These are phyloP conservation scores for Amanita rimosa DNA, from an alignment of 768 basidiomycete genomes.

Conservation along the genomic window DNA sequence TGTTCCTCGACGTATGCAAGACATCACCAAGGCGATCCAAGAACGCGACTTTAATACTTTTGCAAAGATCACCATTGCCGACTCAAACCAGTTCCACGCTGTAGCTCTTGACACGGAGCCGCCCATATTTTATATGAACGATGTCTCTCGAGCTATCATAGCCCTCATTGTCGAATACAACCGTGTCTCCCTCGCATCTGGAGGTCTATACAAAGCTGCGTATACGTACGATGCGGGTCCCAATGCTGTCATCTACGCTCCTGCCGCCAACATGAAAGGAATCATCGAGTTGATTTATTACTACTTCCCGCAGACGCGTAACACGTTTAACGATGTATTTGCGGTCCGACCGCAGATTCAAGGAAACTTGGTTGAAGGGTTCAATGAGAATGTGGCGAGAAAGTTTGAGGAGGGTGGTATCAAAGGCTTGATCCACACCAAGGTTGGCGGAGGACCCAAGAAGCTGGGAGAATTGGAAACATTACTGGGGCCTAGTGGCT, in stretches of 20 bases:
- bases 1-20: constrained; percentile 81
- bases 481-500: constrained; percentile 55
- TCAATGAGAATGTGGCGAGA: constrained; percentile 71
- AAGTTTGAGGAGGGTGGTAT: constrained; percentile 68
- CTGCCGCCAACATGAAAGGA: constrained; percentile 62
- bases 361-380: constrained; percentile 53
- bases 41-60: constrained; percentile 79
- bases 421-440: constrained; percentile 84
- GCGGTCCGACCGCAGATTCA: constrained; percentile 34
- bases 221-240: constrained; percentile 99
- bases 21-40: constrained; percentile 72
- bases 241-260: constrained; percentile 94
- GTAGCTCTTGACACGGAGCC: constrained; percentile 94
- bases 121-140: constrained; percentile 99
- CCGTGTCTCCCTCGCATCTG: constrained; percentile 48
- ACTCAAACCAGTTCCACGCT: constrained; percentile 98
- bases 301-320: constrained; percentile 80
- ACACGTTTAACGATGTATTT: constrained; percentile 67
- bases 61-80: constrained; percentile 88
- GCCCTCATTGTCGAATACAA: constrained; percentile 88
- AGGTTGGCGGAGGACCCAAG: constrained; percentile 86
- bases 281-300: constrained; percentile 65
- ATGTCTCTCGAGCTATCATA: constrained; percentile 91
- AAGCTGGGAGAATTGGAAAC: constrained; percentile 50
- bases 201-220: constrained; percentile 66